Percentiles rank a stretch among this genome's conserved stretches.
phyloP scores from a whole-genome alignment of 768 basidiomycete species.

The Mycena indigotica region DNA sequence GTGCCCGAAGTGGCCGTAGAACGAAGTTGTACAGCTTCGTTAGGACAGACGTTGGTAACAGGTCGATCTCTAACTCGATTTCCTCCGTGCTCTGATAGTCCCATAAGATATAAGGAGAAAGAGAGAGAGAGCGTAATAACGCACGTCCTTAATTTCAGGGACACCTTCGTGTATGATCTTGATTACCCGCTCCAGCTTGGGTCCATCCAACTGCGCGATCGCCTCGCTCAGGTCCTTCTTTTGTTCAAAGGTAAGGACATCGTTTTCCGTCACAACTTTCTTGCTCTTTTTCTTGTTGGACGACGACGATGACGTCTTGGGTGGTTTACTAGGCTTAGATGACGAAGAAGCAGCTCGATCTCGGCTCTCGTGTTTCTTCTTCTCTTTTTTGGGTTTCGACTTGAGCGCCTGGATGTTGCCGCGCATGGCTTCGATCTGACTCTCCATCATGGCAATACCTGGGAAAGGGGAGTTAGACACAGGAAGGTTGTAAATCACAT shows the following conservation, averaged over 20 bases:
- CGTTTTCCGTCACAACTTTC: constrained; percentile 77
- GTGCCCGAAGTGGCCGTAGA: constrained; percentile 72
- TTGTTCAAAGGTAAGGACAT: constrained; percentile 89
- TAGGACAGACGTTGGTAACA: constrained; percentile 81
- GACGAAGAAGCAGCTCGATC: constrained; percentile 60
- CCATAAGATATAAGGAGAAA: constrained; percentile 5
- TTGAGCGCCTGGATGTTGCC: constrained; percentile 63
- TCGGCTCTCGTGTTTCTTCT: constrained; percentile 46
- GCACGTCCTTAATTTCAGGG: constrained; percentile 89
- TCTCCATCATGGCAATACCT: constrained; percentile 81
- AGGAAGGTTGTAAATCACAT: constrained; percentile 8
- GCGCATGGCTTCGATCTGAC: constrained; percentile 77
- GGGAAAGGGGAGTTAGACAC: constrained; percentile 27
- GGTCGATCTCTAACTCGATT: constrained; percentile 97
- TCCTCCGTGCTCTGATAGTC: constrained; percentile 83
- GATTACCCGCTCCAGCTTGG: constrained; percentile 86
- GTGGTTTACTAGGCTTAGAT: constrained; percentile 54
- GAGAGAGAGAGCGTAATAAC: constrained; percentile 32
- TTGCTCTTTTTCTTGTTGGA: constrained; percentile 56
- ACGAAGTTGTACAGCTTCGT: constrained; percentile 96
- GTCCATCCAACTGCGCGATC: constrained; percentile 81
- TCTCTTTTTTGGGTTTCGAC: constrained; percentile 74
- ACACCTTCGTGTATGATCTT: constrained; percentile 94
- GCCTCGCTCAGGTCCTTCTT: constrained; percentile 98
- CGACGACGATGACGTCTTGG: constrained; percentile 50